Conservation (phyloP, 1,139 yeast genomes). For the Zygoascus sp. region DNA sequence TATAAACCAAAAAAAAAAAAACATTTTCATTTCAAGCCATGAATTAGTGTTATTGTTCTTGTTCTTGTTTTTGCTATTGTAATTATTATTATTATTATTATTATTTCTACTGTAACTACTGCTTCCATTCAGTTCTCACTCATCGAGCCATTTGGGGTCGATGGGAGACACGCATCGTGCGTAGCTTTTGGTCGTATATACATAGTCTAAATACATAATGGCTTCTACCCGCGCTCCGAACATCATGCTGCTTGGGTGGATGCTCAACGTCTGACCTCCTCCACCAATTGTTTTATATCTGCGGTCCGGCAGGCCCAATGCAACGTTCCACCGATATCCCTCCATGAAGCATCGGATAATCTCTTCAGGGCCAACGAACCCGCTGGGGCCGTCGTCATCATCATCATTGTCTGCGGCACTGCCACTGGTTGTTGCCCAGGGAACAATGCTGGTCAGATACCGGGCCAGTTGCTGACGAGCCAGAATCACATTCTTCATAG, state of each 20-base stretch:
- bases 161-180: slow-evolving; percentile 86
- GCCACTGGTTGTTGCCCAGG: too few species aligned
- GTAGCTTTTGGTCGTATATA: slow-evolving; percentile 87
- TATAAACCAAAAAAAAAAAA: too few species aligned
- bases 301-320: slow-evolving; percentile 92
- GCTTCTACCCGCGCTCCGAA: slow-evolving; percentile 83
- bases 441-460: slow-evolving; percentile 47
- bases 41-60: too few species aligned
- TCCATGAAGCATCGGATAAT: slow-evolving; percentile 67
- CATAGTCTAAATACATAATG: slow-evolving; percentile 91
- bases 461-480: slow-evolving; percentile 71
- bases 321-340: slow-evolving; percentile 83
- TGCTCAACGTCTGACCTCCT: slow-evolving; percentile 62
- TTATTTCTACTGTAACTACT: too few species aligned
- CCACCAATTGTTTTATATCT: slow-evolving; percentile 79
- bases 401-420: too few species aligned
- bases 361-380: slow-evolving; percentile 45
- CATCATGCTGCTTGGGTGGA: slow-evolving; percentile 88
- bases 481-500: slow-evolving; percentile 70
- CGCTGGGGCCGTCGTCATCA: slow-evolving; percentile 19
- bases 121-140: neutral
- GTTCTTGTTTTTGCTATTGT: too few species aligned
- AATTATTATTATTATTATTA: too few species aligned
- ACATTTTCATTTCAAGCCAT: too few species aligned
- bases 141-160: slow-evolving; percentile 72